These are phyloP conservation scores for Fusarium sp. DNA, from an alignment of 2,329 filamentous ascomycete genomes.

Conservation along the genomic window DNA sequence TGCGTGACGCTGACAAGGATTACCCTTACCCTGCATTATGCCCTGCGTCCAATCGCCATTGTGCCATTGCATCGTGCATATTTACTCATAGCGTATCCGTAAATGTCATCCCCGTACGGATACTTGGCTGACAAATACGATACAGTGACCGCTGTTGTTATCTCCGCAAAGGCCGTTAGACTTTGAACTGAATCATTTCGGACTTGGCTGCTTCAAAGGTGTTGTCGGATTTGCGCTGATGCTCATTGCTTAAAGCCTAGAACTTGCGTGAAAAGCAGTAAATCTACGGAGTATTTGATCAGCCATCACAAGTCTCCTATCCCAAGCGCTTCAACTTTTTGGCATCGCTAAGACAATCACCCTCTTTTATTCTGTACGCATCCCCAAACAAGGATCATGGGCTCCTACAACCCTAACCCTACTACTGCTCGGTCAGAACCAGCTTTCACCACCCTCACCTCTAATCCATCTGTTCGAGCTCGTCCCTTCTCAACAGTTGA, in stretches of 20 bases:
- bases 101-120: background rate
- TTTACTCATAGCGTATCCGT: background rate
- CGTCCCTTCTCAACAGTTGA: conserved; percentile 12
- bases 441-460: background rate
- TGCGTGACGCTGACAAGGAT: background rate
- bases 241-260: background rate
- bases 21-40: background rate
- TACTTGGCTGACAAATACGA: conserved; percentile 4
- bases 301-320: background rate
- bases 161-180: background rate
- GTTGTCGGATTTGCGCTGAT: background rate
- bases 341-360: background rate
- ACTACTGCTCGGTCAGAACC: conserved; percentile 1
- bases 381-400: conserved; percentile 2
- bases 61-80: background rate
- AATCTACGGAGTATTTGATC: background rate
- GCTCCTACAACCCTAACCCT: background rate
- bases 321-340: background rate
- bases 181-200: background rate
- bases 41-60: background rate
- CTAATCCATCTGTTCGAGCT: background rate
- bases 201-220: background rate
- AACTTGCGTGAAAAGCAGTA: background rate
- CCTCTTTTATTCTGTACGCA: background rate
- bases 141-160: background rate